Base-by-base conservation (phyloP, 768 basidiomycete species). In the Rhizopogon roseolus region DNA sequence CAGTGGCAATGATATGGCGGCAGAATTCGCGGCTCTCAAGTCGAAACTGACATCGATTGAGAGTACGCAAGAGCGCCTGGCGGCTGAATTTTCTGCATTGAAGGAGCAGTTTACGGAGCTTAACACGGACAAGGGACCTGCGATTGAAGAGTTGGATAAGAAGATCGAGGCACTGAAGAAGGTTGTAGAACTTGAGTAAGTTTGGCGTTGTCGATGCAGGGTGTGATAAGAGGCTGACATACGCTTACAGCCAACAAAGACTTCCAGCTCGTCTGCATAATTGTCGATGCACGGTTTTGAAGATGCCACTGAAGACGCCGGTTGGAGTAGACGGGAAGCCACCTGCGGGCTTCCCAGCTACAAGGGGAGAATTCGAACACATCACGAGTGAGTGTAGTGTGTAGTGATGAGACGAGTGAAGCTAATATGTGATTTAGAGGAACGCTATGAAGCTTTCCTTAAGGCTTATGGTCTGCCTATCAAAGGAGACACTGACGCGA, bases 311-410 rank as follows among this genome's bases (percentile, higher is more conserved):
- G 46, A 64, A 61, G 54, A 56, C 72, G 19, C 71, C 65, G 0
- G 48, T 64, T 0, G 65, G 57, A 50, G 58, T 62, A 29, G 69
- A 65, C 32, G 72, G 75, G 14, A 75, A 75, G 59, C 59, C 67
- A 0, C 72, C 65, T 25, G 41, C 57, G 8, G 68, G 71, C 49
- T 73, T 73, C 63, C 75, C 75, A 9, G 42, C 39, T 4, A 68
- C 71, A 1, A 69, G 72, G 49, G 75, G 75, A 51, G 75, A 76
- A 56, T 76, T 75, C 49, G 75, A 76, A 57, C 74, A 75, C 57
- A 66, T 76, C n/a, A 76, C 74, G 16, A 76, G 75, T 76, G 40
- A 51, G 58, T 50, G 3, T 22, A 22, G 22, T 22, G 22, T 22
- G 3, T 25, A 1, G 7, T 25, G 11, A 25, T 17, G 14, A 48